Evolutionary conservation across 495 filamentous ascomycete genomes (phyloP).

Genomic region (Penicillium antarcticum): DNA sequence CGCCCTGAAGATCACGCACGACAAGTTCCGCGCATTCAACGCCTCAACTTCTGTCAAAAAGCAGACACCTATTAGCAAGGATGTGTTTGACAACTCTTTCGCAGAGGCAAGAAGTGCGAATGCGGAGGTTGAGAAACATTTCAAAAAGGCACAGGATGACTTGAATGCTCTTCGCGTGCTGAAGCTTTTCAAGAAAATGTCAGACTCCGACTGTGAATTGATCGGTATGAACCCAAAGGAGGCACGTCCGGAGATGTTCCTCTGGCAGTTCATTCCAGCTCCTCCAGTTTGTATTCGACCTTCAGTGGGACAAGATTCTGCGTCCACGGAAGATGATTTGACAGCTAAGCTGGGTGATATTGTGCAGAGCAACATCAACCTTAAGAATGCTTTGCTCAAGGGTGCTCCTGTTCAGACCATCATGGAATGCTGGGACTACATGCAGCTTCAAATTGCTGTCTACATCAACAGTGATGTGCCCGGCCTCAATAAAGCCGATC

Average conservation of each 20-base stretch:
- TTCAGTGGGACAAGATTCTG: constrained; percentile 84
- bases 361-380: constrained; percentile 77
- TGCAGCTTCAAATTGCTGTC: constrained; percentile 91
- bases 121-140: constrained; percentile 82
- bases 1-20: constrained; percentile 88
- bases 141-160: constrained; percentile 89
- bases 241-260: constrained; percentile 91
- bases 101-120: constrained; percentile 67
- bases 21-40: constrained; percentile 85
- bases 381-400: constrained; percentile 73
- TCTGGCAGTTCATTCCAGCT: constrained; percentile 95
- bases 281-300: constrained; percentile 92
- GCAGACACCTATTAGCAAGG: constrained; percentile 70
- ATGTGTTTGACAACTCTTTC: constrained; percentile 81
- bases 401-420: constrained; percentile 82
- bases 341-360: constrained; percentile 95
- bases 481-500: constrained; percentile 71
- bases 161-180: constrained; percentile 85
- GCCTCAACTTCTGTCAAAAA: constrained; percentile 83
- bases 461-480: constrained; percentile 98
- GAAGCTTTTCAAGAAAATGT: constrained; percentile 85
- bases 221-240: constrained; percentile 82
- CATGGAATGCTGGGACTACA: constrained; percentile 98
- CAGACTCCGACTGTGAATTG: constrained; percentile 83
- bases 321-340: constrained; percentile 93